These are phyloP conservation scores for Talaromyces sp. DNA, from an alignment of 2,329 filamentous ascomycete genomes.

Conservation along the genomic window DNA sequence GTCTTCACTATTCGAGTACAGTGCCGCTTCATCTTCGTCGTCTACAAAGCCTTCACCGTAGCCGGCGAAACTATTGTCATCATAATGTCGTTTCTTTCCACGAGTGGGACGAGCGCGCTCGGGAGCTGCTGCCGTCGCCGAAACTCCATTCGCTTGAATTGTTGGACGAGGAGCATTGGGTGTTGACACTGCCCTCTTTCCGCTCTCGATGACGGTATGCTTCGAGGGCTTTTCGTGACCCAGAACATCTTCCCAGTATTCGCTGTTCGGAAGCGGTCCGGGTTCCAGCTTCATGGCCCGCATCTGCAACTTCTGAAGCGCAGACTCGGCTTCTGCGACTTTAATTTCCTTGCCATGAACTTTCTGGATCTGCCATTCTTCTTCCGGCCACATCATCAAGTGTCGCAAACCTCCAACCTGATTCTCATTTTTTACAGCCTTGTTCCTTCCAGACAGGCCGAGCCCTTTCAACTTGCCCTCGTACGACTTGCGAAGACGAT, in stretches of 20 bases:
- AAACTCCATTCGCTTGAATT: constrained; percentile 27
- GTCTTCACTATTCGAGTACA: constrained; percentile 44
- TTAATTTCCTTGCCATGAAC: constrained; percentile 46
- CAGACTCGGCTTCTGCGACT: constrained; percentile 40
- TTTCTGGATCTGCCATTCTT: constrained; percentile 51
- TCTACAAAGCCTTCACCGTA: constrained; percentile 51
- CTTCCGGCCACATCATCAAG: constrained; percentile 48
- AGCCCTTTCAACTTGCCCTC: constrained; percentile 50
- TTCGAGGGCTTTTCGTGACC: constrained; percentile 47
- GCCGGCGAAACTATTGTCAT: constrained; percentile 50
- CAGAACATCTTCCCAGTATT: constrained; percentile 48
- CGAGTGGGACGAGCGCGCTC: constrained; percentile 43
- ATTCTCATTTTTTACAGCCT: constrained; percentile 44
- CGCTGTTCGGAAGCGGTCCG: constrained; percentile 44
- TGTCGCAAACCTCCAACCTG: constrained; percentile 38
- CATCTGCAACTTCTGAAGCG: constrained; percentile 40
- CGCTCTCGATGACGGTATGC: constrained; percentile 28
- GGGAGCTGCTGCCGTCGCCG: constrained; percentile 29
- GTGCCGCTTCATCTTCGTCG: constrained; percentile 43
- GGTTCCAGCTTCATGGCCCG: constrained; percentile 49
- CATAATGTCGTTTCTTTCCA: constrained; percentile 49
- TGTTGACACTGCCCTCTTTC: constrained; percentile 30
- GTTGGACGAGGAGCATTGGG: constrained; percentile 25
- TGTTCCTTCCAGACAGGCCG: constrained; percentile 47
- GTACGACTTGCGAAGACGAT: constrained; percentile 57